Conservation (phyloP, 129 eudicot species). For the Solidago caesia region DNA sequence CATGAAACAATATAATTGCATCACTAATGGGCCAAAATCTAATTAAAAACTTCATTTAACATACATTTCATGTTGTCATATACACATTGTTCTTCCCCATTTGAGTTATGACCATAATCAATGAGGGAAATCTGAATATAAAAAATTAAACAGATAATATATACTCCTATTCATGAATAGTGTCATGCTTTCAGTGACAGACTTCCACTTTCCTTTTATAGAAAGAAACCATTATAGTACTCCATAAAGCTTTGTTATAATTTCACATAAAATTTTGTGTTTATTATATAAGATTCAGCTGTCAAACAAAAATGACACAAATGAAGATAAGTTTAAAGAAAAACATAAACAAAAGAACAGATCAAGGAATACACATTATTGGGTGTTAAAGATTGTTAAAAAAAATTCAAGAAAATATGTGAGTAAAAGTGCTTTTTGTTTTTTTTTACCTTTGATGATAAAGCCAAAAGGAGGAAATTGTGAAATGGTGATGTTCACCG, state of each 20-base stretch:
- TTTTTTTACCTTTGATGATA: not conserved
- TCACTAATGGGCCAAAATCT: constrained; percentile 11
- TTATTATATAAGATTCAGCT: not conserved
- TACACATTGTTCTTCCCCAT: not conserved
- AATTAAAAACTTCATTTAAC: not conserved
- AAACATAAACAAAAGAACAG: constrained; percentile 8
- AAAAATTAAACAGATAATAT: too few relatives aligned
- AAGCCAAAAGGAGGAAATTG: not conserved
- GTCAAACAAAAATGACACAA: constrained; percentile 14
- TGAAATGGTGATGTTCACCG: constrained; percentile 27
- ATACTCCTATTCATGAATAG: not conserved
- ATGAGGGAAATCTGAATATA: too few relatives aligned
- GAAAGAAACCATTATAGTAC: not conserved
- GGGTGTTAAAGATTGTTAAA: constrained; percentile 14
- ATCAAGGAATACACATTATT: constrained; percentile 28
- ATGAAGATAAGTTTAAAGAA: not conserved
- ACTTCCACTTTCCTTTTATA: not conserved
- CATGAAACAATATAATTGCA: not conserved
- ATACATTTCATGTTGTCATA: not conserved
- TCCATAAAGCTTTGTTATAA: too few relatives aligned
- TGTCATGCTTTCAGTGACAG: constrained; percentile 11
- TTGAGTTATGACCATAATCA: not conserved
- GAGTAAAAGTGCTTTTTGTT: not conserved
- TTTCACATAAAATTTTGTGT: too few relatives aligned
- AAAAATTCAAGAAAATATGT: constrained; percentile 19